Base-by-base conservation (phyloP, 352 stramenopile species). In the Pythium dissimile region DNA sequence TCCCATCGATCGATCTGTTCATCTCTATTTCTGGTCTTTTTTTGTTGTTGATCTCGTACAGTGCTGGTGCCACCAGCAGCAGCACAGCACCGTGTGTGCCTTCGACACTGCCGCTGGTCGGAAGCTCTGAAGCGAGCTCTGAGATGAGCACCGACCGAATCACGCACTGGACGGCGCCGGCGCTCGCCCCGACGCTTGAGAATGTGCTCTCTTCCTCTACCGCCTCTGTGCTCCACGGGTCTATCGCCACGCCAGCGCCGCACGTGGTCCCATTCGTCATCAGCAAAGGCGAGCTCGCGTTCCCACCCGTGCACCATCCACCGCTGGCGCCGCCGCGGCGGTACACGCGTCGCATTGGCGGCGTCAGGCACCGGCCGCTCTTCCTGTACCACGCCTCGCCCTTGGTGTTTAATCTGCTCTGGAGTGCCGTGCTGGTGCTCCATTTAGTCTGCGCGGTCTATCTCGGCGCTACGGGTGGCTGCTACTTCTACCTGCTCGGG, bases 401-500 rank as follows among this genome's bases (percentile, higher is more conserved):
- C 3, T 2, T 32, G 1, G 53, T 50, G 3, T 67, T 55, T 26
- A 21, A 21, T 13, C 3, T 58, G 16, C n/a, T 62, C 10, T 67
- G 60, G 60, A 4, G 34, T 0, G 0, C 44, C 16, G 60, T 67
- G 30, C 30, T 67, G 15, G 18, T 62, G 12, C n/a, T 62, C 0
- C 60, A 67, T 53, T 38, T 49, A 8, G 6, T 38, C 1, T 67
- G 60, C 21, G 35, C 52, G 8, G 16, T 59, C 12, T 55, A 27
- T 21, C 32, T 67, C 13, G 52, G 52, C 1, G 0, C 48, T 5
- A 30, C 47, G 4, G 60, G 37, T 18, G 41, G 1, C n/a, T 3
- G 47, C 0, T 60, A 63, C 37, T 67, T 67, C 34, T 67, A 62
- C 20, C 21, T 63, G 6, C 41, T 67, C 15, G 60, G 53, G 16